Evolutionary conservation across 257 asterid species (phyloP), one percentile per base, ranked within the genome.

Genomic region (Asclepias syriaca): DNA sequence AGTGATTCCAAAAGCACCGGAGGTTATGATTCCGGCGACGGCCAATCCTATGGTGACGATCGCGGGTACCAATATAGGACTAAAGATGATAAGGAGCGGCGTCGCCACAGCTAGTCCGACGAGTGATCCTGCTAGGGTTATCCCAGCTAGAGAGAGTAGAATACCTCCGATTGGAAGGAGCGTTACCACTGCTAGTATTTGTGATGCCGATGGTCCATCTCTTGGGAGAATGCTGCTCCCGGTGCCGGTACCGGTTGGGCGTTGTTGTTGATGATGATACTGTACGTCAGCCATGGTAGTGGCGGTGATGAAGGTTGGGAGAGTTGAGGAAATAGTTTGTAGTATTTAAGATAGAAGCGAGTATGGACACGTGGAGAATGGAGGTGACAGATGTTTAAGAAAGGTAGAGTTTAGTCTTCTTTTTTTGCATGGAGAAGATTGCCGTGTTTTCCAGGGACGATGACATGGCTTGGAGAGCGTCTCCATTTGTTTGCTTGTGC

Each of bases 11-110:
- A 91, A 87, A 0, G 83, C 95, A 0, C 92, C 96, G 0, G 96
- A 84, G 1, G 89, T 84, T 70, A 92, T 12, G 84, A 92, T 77
- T 0, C 96, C 96, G 9, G 71, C 12, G 11, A 92, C 88, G 3
- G 92, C 82, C 4, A 87, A 57, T 6, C 78, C 86, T 2, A 83
- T 22, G 39, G 86, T 49, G 32, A 92, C 73, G 24, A 74, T 77
- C 5, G 94, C 97, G 6, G 97, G 97, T 77, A 85, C 83, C 34
- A 91, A 4, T 49, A 91, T 67, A 0, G 97, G 96, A 84, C 97
- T 91, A 85, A 83, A 89, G 50, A 89, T 73, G 49, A 89, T 63
- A 50, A 91, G 84, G 27, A 87, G 80, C 0, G 97, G 97, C 0
- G 86, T 49, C 12, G 87, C 59, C 13, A 89, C 61, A 0, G 87